These are phyloP conservation scores for Microstegium vimineum DNA, from an alignment of 176 grass and related monocot genomes.

Conservation along the genomic window DNA sequence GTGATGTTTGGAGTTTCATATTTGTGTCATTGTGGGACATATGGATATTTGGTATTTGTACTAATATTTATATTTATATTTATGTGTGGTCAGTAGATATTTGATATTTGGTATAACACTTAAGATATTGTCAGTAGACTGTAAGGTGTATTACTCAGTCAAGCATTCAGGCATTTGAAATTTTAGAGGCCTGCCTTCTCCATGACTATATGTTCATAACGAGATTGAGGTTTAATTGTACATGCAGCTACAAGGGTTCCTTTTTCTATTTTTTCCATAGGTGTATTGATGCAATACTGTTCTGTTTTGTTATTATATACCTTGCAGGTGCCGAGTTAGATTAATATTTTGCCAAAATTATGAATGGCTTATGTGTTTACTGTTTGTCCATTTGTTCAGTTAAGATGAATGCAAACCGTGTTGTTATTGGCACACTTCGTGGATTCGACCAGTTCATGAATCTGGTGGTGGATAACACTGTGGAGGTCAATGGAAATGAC, in stretches of 20 bases:
- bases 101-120: too few species aligned
- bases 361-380: not conserved
- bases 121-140: too few species aligned
- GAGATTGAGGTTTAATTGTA: not conserved
- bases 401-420: constrained; percentile 77
- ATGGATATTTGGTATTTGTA: too few species aligned
- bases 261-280: not conserved
- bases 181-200: not conserved
- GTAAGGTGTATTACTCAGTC: too few species aligned
- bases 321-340: not conserved
- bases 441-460: constrained; percentile 97
- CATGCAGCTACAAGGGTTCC: not conserved
- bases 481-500: constrained; percentile 75
- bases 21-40: too few species aligned
- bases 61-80: too few species aligned
- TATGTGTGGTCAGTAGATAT: too few species aligned
- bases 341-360: not conserved
- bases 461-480: constrained; percentile 78
- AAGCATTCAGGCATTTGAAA: not conserved
- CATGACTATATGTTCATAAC: too few species aligned
- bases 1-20: too few species aligned
- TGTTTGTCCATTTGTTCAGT: constrained; percentile 30
- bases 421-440: constrained; percentile 68
- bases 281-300: not conserved
- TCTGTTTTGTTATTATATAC: not conserved